These are phyloP conservation scores for Dactylellina leptospora DNA, from an alignment of 2,329 filamentous ascomycete species.

Conservation along the genomic window DNA sequence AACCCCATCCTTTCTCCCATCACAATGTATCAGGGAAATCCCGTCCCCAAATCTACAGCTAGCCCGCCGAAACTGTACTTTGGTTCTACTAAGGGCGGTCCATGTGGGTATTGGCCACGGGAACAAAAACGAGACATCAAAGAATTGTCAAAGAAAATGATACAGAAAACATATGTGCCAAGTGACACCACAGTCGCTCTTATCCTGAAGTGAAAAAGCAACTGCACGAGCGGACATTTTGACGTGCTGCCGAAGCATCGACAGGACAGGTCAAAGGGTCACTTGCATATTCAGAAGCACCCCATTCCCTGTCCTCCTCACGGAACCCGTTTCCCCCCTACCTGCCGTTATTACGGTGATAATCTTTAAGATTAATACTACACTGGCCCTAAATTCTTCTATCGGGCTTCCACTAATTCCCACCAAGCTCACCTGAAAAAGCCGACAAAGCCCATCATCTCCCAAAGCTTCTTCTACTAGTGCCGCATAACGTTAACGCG, in stretches of 20 bases:
- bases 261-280: constrained; percentile 51
- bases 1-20: constrained; percentile 23
- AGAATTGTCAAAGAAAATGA: background rate
- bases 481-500: constrained; percentile 28
- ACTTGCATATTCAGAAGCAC: constrained; percentile 48
- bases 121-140: constrained; percentile 20
- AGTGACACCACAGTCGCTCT: constrained; percentile 1
- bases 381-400: background rate
- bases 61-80: background rate
- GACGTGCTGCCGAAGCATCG: constrained; percentile 52
- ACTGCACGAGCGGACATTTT: constrained; percentile 41
- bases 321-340: background rate
- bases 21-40: constrained; percentile 8
- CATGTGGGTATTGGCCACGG: constrained; percentile 30
- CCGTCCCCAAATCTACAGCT: background rate
- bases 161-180: constrained; percentile 5
- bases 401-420: background rate
- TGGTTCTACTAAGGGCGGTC: background rate
- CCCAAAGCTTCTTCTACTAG: background rate
- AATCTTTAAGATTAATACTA: background rate
- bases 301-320: constrained; percentile 29
- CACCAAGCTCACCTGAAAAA: background rate
- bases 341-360: constrained; percentile 10
- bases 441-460: too few species aligned
- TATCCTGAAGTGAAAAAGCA: constrained; percentile 22